Conservation (phyloP, 805 yeast genomes). For the Wickerhamomyces tratensis region DNA sequence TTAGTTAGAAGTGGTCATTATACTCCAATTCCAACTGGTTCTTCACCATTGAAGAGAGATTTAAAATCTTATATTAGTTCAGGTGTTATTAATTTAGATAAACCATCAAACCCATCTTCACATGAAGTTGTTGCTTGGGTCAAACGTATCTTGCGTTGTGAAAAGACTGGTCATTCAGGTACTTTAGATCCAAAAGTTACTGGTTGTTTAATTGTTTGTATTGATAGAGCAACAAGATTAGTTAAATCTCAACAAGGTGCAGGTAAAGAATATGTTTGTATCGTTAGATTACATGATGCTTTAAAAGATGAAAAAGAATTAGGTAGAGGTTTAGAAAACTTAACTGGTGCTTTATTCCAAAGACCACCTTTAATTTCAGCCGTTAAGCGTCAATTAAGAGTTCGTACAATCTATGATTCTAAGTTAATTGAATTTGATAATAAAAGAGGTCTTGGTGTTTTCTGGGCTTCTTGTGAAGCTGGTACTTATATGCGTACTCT, state of each 20-base stretch:
- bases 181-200: constrained; percentile 98
- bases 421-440: constrained; percentile 93
- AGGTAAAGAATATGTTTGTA: constrained; percentile 98
- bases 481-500: constrained; percentile 99
- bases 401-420: constrained; percentile 94
- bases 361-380: constrained; percentile 99
- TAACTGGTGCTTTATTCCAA: constrained; percentile 98
- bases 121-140: constrained; percentile 99
- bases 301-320: constrained; percentile 84
- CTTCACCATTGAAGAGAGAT: constrained; percentile 92
- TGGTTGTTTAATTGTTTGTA: constrained; percentile 96
- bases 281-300: constrained; percentile 90
- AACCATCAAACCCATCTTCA: constrained; percentile 96
- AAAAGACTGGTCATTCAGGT: constrained; percentile 98
- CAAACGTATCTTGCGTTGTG: constrained; percentile 88
- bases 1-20: constrained; percentile 95
- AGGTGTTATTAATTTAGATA: constrained; percentile 95
- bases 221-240: constrained; percentile 95
- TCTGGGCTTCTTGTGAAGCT: constrained; percentile 99
- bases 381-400: constrained; percentile 97
- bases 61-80: constrained; percentile 81
- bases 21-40: constrained; percentile 94
- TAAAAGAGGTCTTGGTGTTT: constrained; percentile 93
- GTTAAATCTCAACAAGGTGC: constrained; percentile 99
- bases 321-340: constrained; percentile 79